Evolutionary conservation across 179 eudicot genomes (phyloP), one percentile per base, ranked within the genome.

Genomic region (Drosera spatulata): DNA sequence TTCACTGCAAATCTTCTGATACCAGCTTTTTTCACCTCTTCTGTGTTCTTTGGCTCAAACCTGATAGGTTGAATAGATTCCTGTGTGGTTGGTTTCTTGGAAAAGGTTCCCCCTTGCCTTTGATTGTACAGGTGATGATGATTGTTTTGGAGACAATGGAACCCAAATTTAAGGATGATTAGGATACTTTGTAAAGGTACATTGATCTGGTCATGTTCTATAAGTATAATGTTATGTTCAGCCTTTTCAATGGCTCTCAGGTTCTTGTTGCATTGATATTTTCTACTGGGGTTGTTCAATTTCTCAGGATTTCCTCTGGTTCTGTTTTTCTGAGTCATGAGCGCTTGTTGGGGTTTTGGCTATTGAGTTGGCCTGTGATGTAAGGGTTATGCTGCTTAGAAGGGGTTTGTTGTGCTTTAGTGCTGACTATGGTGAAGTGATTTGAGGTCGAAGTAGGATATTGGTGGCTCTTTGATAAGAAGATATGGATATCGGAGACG

Each of bases 401-500:
- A 55, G 69, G 54, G 52, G n/a, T 42, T 66, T 69, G 49, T 10
- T 61, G 65, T 61, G 43, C 50, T 13, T 56, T 61, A 42, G 53
- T 66, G 54, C 54, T 64, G 57, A 39, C 61, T 59, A 49, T 64
- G 41, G 22, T 43, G 13, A 61, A 69, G 15, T 52, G 41, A 56
- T 11, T 49, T 37, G 50, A 60, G 50, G 52, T 52, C 54, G 59
- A 49, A 53, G 44, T 4, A 11, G 41, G 15, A 61, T 41, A 50
- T 47, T 59, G 47, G 46, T 70, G 55, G 59, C 37, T 69, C 38
- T 50, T 43, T 60, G 61, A 8, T 56, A 43, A 42, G 64, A 56
- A 69, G 68, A 33, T 52, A 77, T 82, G 88, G 82, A 79, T 64
- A 63, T 70, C 73, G 73, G 70, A 66, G 80, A 75, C 49, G 79